Percentiles rank a stretch among this genome's conserved stretches.
These are phyloP conservation scores for Cyclocybe aegerita DNA, from an alignment of 768 basidiomycete species.

Conservation along the genomic window DNA sequence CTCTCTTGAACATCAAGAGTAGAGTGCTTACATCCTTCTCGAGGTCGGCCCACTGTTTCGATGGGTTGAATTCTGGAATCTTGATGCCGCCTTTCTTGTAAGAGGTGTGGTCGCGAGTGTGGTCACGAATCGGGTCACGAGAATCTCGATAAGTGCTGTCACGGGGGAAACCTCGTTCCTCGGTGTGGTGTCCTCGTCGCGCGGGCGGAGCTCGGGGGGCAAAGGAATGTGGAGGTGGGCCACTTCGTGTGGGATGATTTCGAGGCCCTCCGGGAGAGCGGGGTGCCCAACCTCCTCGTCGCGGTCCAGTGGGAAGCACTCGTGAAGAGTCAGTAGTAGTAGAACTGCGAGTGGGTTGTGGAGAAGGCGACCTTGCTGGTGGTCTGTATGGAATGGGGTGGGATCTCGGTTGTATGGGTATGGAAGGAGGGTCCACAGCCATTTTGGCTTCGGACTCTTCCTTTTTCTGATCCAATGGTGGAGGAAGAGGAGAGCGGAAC, in stretches of 20 bases:
- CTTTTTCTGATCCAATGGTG: not conserved
- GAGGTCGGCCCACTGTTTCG: constrained; percentile 8
- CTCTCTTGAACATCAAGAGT: not conserved
- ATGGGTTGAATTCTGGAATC: constrained; percentile 8
- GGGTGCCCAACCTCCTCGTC: constrained; percentile 17
- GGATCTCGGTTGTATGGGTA: not conserved
- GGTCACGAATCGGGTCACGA: too few species aligned
- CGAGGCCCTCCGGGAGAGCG: constrained; percentile 43
- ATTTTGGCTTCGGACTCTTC: constrained; percentile 2
- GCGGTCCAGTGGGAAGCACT: constrained; percentile 8
- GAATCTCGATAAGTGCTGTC: too few species aligned
- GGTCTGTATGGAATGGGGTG: constrained; percentile 1
- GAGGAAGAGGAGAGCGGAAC: not conserved
- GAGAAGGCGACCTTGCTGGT: constrained; percentile 9
- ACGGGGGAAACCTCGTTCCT: too few species aligned
- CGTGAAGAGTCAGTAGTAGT: constrained; percentile 6
- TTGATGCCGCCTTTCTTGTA: not conserved
- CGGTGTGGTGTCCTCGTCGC: too few species aligned
- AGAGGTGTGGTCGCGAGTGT: not conserved
- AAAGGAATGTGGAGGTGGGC: constrained; percentile 6
- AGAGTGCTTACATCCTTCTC: constrained; percentile 20
- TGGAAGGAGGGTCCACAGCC: constrained; percentile 1
- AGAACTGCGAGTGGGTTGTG: constrained; percentile 4
- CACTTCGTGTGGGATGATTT: constrained; percentile 19
- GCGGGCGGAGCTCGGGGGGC: too few species aligned